These are phyloP conservation scores for Suillus americanus DNA, from an alignment of 768 basidiomycete genomes.

Conservation along the genomic window DNA sequence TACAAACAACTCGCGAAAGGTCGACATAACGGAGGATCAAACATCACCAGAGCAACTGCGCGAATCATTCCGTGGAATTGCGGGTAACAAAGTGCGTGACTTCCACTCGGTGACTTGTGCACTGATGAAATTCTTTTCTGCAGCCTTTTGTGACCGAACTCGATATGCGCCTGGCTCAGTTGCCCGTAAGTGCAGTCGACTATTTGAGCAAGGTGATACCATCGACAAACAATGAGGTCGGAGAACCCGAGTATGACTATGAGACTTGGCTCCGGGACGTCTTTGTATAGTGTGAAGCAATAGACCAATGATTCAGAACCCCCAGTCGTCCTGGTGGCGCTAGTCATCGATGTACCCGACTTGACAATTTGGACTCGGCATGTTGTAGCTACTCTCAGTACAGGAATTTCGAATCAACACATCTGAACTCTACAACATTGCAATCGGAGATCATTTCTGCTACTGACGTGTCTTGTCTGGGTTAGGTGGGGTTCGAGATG, in stretches of 20 bases:
- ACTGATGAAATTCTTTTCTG: conserved; percentile 11
- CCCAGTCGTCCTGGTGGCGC: not conserved
- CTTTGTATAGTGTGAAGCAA: conserved; percentile 48
- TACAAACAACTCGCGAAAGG: conserved; percentile 44
- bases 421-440: not conserved
- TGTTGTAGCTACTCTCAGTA: not conserved
- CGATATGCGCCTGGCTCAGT: conserved; percentile 80
- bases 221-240: conserved; percentile 44
- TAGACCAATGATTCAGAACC: not conserved
- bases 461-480: not conserved
- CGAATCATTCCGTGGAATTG: conserved; percentile 91
- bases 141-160: conserved; percentile 93
- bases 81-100: conserved; percentile 74
- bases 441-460: not conserved
- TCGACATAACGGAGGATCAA: conserved; percentile 95
- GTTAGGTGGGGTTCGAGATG: not conserved
- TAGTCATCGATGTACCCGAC: not conserved
- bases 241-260: conserved; percentile 76
- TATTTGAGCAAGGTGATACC: conserved; percentile 88
- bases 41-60: conserved; percentile 90
- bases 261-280: conserved; percentile 81
- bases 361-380: not conserved
- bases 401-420: not conserved
- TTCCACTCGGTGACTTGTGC: not conserved
- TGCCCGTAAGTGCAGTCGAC: conserved; percentile 72